Evolutionary conservation across 2,329 filamentous ascomycete species (phyloP), one percentile per base, ranked within the genome.

Genomic region (Talaromyces sp.): DNA sequence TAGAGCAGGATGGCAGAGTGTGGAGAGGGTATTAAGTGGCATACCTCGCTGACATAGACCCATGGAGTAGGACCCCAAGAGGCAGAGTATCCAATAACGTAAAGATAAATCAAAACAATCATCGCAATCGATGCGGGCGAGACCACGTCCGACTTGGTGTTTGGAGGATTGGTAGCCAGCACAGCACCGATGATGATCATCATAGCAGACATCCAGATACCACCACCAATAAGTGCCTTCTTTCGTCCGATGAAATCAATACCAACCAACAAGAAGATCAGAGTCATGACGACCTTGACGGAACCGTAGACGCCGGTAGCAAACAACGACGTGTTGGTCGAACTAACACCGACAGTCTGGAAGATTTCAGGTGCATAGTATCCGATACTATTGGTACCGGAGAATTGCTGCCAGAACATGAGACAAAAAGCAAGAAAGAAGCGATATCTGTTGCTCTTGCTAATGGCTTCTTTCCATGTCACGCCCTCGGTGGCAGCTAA

Each of bases 51-150:
- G 15, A 75, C 74, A 65, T 76, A 77, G 2, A 74, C 73, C 75
- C 75, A 78, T 3, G 75, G 74, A 8, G 76, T 68, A 5, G 75
- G 75, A 11, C 74, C 74, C 75, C 74, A 76, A n/a, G 70, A 74
- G 60, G 70, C 70, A 7, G 71, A 73, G 61, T 74, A 74, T 17
- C 73, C 73, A 59, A 74, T 75, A 8, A 73, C 73, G 61, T 84
- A 84, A 5, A 85, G 80, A 71, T 83, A 84, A 61, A 84, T 78
- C 73, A 85, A 83, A 9, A 81, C 78, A 58, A 84, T 72, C 71
- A 77, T 75, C 25, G 72, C 74, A 60, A 72, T 73, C 3, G 73
- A 75, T 4, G 75, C 74, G 2, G 66, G 61, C 1, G 76, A 77
- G 58, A 78, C 73, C 11, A 62, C 67, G 25, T 62, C 66, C 11